A percentile compares a stretch with the other conserved stretches of the same genome.
These are phyloP conservation scores for Starmerella cellae DNA, from an alignment of 805 yeast species.

Conservation along the genomic window DNA sequence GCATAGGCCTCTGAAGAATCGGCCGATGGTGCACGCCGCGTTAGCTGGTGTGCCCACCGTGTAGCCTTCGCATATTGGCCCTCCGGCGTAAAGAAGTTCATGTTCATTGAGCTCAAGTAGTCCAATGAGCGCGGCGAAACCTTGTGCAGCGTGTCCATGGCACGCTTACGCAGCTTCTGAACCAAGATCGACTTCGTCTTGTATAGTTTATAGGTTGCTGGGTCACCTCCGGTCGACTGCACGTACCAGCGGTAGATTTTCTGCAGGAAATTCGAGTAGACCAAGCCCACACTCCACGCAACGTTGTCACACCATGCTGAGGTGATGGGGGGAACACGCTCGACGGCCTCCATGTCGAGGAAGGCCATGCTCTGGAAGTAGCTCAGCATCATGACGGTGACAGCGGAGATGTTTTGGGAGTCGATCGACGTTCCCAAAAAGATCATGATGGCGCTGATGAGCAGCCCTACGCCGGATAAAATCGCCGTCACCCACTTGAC, in stretches of 20 bases:
- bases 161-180: slow-evolving; percentile 37
- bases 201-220: slow-evolving; percentile 47
- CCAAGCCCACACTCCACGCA: slow-evolving; percentile 91
- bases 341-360: slow-evolving; percentile 73
- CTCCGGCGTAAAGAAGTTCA: slow-evolving; percentile 4
- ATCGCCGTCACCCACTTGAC: slow-evolving; percentile 92
- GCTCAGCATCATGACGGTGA: slow-evolving; percentile 66
- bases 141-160: slow-evolving; percentile 1
- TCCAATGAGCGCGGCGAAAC: slow-evolving; percentile 12
- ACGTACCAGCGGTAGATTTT: slow-evolving; percentile 82
- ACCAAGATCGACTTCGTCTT: slow-evolving; percentile 57
- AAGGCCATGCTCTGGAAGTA: slow-evolving; percentile 84
- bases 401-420: slow-evolving; percentile 79
- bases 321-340: slow-evolving; percentile 82
- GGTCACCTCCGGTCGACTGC: slow-evolving; percentile 84
- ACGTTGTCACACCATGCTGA: slow-evolving; percentile 83
- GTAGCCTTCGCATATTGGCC: neutral
- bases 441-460: slow-evolving; percentile 69
- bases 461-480: slow-evolving; percentile 73
- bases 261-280: slow-evolving; percentile 70
- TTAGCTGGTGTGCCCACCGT: neutral
- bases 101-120: neutral
- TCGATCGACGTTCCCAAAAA: slow-evolving; percentile 79
- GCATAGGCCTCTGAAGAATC: slow-evolving; percentile 16
- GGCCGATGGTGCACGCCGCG: neutral